These are phyloP conservation scores for Neoscytalidium dimidiatum DNA, from an alignment of 2,329 filamentous ascomycete species.

Conservation along the genomic window DNA sequence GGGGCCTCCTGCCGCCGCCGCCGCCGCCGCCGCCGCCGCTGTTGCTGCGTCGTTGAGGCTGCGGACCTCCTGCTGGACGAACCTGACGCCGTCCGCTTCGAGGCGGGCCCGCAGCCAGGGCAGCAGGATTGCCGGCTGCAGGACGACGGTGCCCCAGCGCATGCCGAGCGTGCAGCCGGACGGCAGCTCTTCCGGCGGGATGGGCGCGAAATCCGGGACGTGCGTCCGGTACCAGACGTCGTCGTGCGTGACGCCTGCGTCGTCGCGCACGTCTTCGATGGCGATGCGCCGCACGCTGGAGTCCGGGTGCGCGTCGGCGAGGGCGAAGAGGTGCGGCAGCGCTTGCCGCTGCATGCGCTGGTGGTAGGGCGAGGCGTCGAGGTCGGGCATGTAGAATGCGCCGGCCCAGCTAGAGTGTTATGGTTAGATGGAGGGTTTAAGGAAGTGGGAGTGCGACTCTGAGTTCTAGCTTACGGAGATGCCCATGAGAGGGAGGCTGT, in stretches of 20 bases:
- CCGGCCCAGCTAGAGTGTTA: slow-evolving; percentile 29
- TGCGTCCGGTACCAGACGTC: slow-evolving; percentile 20
- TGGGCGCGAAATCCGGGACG: slow-evolving; percentile 20
- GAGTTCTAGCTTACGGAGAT: slow-evolving; percentile 28
- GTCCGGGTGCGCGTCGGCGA: slow-evolving; percentile 21
- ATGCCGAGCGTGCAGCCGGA: slow-evolving; percentile 24
- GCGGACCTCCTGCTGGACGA: slow-evolving; percentile 23
- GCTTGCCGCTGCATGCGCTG: slow-evolving; percentile 31
- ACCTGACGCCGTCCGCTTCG: slow-evolving; percentile 27
- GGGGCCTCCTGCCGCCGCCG: too few species aligned
- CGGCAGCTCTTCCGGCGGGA: slow-evolving; percentile 22
- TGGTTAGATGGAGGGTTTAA: neutral
- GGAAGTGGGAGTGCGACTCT: neutral
- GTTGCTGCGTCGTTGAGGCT: slow-evolving; percentile 24
- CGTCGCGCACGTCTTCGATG: slow-evolving; percentile 22
- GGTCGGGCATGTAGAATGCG: slow-evolving; percentile 31
- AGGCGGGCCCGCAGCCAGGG: slow-evolving; percentile 27
- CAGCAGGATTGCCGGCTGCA: slow-evolving; percentile 28
- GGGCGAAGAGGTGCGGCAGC: slow-evolving; percentile 21
- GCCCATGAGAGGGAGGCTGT: slow-evolving; percentile 31
- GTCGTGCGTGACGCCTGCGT: slow-evolving; percentile 4
- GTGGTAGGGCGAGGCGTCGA: slow-evolving; percentile 22
- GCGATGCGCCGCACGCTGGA: slow-evolving; percentile 23
- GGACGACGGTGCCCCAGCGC: slow-evolving; percentile 25
- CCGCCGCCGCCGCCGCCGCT: neutral